Percentiles rank a stretch among this genome's conserved stretches.
Evolutionary conservation across 208 protist species (phyloP).

Genomic region (Trypanosoma vivax): DNA sequence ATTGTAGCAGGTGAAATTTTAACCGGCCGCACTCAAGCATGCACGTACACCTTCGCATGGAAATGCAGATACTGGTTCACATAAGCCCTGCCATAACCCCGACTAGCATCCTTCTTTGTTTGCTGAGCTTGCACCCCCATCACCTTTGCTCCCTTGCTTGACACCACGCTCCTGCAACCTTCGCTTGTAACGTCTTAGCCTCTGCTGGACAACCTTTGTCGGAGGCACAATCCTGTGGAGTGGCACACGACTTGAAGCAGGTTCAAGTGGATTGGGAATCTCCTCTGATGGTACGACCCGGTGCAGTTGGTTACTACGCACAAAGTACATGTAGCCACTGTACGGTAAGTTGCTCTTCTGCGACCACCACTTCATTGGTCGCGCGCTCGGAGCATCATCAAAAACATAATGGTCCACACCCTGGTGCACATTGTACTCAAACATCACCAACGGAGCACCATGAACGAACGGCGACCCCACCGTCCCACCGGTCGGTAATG

Average conservation of each 20-base stretch:
- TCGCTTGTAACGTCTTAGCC: conserved; percentile 21
- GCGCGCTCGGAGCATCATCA: conserved; percentile 71
- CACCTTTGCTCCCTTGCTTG: background rate
- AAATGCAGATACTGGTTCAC: no score
- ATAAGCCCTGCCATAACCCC: no score
- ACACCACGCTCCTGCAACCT: conserved; percentile 2
- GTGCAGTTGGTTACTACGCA: conserved; percentile 65
- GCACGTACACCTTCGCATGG: no score
- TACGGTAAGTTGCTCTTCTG: conserved; percentile 88
- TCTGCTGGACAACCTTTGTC: conserved; percentile 16
- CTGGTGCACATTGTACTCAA: conserved; percentile 77
- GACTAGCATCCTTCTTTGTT: no score
- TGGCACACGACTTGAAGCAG: conserved; percentile 14
- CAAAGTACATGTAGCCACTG: conserved; percentile 75
- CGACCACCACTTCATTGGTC: conserved; percentile 85
- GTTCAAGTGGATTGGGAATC: conserved; percentile 54
- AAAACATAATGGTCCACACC: conserved; percentile 84
- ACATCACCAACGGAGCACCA: conserved; percentile 53
- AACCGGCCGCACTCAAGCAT: no score
- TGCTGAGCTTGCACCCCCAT: no score
- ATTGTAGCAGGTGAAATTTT: no score
- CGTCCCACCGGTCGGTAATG: conserved; percentile 55
- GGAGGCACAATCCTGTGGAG: conserved; percentile 30
- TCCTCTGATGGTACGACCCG: conserved; percentile 42
- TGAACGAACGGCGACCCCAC: conserved; percentile 72